A percentile compares a stretch with the other conserved stretches of the same genome.
These are phyloP conservation scores for Phylloporus sp. DNA, from an alignment of 1,284 basidiomycete species.

Conservation along the genomic window DNA sequence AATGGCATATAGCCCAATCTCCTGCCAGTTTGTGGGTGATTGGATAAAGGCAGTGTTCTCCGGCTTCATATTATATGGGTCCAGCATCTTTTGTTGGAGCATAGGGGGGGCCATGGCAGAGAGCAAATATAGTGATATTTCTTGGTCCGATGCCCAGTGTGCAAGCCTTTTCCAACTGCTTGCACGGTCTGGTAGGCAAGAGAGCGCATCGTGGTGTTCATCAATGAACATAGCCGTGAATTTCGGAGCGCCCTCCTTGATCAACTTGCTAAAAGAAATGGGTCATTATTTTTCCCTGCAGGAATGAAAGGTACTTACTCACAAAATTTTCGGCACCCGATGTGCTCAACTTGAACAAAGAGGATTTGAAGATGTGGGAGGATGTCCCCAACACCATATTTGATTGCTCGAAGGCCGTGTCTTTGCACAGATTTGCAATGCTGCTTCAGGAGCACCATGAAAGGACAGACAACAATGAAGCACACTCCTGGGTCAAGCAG, in stretches of 20 bases:
- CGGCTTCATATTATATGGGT: not conserved
- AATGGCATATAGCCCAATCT: slow-evolving; percentile 9
- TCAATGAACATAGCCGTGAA: slow-evolving; percentile 1
- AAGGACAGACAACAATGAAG: too few relatives aligned
- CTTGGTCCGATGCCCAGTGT: slow-evolving; percentile 3
- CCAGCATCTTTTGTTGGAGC: not conserved
- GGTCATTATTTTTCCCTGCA: too few relatives aligned
- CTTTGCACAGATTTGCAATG: not conserved
- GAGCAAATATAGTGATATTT: slow-evolving; percentile 3
- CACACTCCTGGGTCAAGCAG: too few relatives aligned
- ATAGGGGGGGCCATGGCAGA: slow-evolving; percentile 2
- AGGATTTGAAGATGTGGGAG: not conserved
- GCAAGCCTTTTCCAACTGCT: slow-evolving; percentile 7
- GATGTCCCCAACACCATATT: not conserved
- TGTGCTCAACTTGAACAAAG: slow-evolving; percentile 18
- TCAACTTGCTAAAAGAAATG: not conserved
- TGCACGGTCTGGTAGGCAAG: not conserved
- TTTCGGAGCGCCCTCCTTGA: not conserved
- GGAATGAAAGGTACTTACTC: too few relatives aligned
- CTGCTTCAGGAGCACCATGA: slow-evolving; percentile 14
- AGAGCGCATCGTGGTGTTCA: slow-evolving; percentile 10
- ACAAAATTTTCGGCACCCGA: too few relatives aligned
- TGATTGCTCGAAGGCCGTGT: not conserved
- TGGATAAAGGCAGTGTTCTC: slow-evolving; percentile 3
- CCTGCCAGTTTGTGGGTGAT: slow-evolving; percentile 1